Percentiles rank a stretch among this genome's conserved stretches.
phyloP scores from a whole-genome alignment of 1,284 basidiomycete genomes.

The Meira nashicola region DNA sequence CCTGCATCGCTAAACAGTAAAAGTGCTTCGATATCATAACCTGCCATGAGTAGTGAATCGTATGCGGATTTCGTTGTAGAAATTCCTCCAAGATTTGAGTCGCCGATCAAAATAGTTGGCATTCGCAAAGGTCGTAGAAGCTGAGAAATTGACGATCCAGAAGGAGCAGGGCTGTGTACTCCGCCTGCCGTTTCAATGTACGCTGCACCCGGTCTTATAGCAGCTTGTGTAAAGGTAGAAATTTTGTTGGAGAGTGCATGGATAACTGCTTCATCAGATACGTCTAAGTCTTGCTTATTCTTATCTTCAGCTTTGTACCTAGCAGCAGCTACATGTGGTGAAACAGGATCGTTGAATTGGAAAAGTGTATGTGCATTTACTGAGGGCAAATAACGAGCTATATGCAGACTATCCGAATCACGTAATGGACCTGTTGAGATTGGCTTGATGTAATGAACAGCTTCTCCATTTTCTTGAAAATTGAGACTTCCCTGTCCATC shows the following conservation, averaged over 20 bases:
- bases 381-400: constrained; percentile 25
- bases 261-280: not conserved
- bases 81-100: constrained; percentile 85
- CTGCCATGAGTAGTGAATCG: constrained; percentile 81
- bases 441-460: constrained; percentile 48
- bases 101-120: constrained; percentile 81
- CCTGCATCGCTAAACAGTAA: constrained; percentile 69
- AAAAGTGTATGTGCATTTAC: constrained; percentile 69
- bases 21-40: constrained; percentile 83
- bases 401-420: constrained; percentile 41
- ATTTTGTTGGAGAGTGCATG: not conserved
- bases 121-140: constrained; percentile 63
- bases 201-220: constrained; percentile 54
- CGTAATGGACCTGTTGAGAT: constrained; percentile 40
- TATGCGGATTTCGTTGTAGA: constrained; percentile 89
- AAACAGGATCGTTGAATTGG: constrained; percentile 81
- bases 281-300: not conserved
- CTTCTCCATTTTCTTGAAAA: constrained; percentile 18
- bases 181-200: constrained; percentile 94
- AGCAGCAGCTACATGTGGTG: constrained; percentile 76
- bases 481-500: constrained; percentile 2
- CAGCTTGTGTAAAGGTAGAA: not conserved
- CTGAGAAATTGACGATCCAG: constrained; percentile 70
- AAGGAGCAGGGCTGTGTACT: constrained; percentile 83
- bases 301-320: not conserved